Evolutionary conservation across 2,329 filamentous ascomycete species (phyloP).

Genomic region (Fusarium incarnatum): DNA sequence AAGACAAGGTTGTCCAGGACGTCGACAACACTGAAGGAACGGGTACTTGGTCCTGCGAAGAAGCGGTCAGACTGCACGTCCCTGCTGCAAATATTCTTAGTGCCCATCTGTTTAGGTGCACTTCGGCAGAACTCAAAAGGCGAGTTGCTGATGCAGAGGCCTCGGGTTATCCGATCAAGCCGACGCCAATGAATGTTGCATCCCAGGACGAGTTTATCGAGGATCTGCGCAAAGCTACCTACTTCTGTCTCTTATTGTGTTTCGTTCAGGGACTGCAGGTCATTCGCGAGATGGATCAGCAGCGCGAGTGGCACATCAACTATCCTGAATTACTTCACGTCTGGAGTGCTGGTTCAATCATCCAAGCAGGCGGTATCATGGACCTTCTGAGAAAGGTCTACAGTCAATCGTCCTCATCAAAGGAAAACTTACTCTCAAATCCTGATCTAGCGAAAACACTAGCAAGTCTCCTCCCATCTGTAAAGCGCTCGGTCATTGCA

Average conservation of each 20-base stretch:
- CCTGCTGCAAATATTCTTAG: slow-evolving; percentile 8
- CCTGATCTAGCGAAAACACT: background rate
- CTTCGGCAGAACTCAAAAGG: background rate
- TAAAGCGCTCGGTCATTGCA: background rate
- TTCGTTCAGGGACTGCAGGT: slow-evolving; percentile 7
- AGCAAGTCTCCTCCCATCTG: background rate
- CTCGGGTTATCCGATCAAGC: background rate
- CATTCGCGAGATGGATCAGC: background rate
- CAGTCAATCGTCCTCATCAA: rapidly evolving
- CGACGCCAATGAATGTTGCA: background rate
- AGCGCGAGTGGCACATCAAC: background rate
- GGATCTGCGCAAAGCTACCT: background rate
- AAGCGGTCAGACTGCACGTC: slow-evolving; percentile 1
- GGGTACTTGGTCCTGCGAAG: slow-evolving; percentile 8
- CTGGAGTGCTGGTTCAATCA: background rate
- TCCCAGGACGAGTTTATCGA: background rate
- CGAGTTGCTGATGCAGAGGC: background rate
- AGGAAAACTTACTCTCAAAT: background rate
- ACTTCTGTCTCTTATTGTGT: background rate
- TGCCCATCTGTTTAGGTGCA: slow-evolving; percentile 2
- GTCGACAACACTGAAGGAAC: slow-evolving; percentile 7
- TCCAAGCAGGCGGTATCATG: background rate
- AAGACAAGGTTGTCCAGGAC: background rate
- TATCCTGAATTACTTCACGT: background rate
- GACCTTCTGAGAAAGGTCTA: background rate